Conservation (phyloP, 495 filamentous ascomycete genomes). For the Podospora didyma region DNA sequence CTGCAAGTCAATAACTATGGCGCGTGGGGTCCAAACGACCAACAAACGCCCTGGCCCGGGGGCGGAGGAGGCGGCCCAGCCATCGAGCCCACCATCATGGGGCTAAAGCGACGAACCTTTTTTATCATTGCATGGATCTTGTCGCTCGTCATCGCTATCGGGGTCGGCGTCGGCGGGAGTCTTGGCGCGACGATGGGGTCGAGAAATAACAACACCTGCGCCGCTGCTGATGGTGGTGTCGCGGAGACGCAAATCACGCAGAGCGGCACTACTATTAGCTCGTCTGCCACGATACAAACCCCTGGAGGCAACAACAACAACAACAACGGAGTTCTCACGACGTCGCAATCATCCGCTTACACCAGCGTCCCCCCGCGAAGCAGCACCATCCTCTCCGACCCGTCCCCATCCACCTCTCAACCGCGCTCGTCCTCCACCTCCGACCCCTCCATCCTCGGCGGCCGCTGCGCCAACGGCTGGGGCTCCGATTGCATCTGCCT, state of each 20-base stretch:
- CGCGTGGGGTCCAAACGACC: neutral
- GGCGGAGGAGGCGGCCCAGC: neutral
- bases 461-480: conserved; percentile 15
- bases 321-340: too few relatives aligned
- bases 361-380: too few relatives aligned
- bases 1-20: neutral
- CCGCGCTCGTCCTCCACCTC: neutral
- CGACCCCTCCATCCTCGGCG: neutral
- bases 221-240: neutral
- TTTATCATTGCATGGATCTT: conserved; percentile 5
- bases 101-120: conserved; percentile 4
- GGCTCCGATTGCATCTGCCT: conserved; percentile 17
- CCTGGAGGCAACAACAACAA: neutral
- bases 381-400: neutral
- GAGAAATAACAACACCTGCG: neutral
- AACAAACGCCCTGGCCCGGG: neutral
- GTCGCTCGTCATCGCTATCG: conserved; percentile 1
- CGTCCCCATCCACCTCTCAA: neutral
- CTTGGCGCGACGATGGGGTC: conserved; percentile 1
- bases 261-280: neutral
- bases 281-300: neutral
- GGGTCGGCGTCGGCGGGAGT: neutral
- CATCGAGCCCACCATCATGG: neutral
- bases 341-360: too few relatives aligned
- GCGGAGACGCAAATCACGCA: neutral